Evolutionary conservation across 805 yeast genomes (phyloP), one percentile per base, ranked within the genome.

Genomic region (Jamesozyma jinghongensis): DNA sequence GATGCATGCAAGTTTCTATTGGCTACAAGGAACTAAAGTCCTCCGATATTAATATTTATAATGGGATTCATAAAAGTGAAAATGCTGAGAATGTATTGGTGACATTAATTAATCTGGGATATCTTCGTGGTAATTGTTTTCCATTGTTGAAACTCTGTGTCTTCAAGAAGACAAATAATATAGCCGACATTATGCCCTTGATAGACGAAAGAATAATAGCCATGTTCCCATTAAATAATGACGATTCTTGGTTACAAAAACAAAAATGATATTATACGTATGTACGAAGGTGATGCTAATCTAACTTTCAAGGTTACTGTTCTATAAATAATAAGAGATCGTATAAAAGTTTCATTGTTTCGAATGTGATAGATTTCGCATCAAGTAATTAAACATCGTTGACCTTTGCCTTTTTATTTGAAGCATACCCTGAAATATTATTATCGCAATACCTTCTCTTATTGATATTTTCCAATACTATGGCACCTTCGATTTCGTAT

Each of bases 71-170:
- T 31, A 37, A 33, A 10, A 36, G 43, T 18, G 44, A 39, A 14
- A 52, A 53, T 38, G 55, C 49, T 5, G 61, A 58, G 35, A 56
- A 57, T 38, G 46, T 59, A 2, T 44, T 61, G 6, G 55, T 56
- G 3, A 56, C 63, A 3, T 49, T 61, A 11, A 56, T 55, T 37
- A 57, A 54, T 27, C 40, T 57, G 32, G 58, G 57, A 2, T 48
- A 57, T 31, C 38, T 59, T 20, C 50, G 59, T 39, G 65, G 62
- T 20, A 61, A 61, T 40, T 59, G 63, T 37, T 59, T 58, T 47
- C 65, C 64, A 20, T 25, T 47, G 18, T 33, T 52, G 37, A 46
- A 49, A 37, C 43, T 57, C 18, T 56, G 60, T 33, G 63, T 61
- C 4, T 53, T 57, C 34, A 55, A 53, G 40, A 59, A 54, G 44